These are phyloP conservation scores for Alternaria arbusti DNA, from an alignment of 2,329 filamentous ascomycete species.

Conservation along the genomic window DNA sequence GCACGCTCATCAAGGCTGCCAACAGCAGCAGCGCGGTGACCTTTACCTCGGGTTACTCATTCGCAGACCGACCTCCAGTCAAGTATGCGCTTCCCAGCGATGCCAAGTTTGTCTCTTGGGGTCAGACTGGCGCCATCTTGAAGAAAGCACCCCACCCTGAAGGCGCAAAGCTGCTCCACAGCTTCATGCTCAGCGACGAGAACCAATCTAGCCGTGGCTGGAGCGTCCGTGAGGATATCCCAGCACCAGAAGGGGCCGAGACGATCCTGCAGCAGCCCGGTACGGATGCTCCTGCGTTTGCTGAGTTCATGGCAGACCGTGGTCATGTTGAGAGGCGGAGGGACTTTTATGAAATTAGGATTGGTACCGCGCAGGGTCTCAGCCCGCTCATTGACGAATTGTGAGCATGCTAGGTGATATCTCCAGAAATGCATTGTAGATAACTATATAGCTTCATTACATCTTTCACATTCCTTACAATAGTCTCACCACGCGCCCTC, in stretches of 20 bases:
- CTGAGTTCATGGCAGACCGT: conserved; percentile 53
- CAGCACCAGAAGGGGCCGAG: conserved; percentile 34
- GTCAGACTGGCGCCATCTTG: conserved; percentile 58
- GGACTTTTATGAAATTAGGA: conserved; percentile 51
- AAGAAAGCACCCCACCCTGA: conserved; percentile 58
- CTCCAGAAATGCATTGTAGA: not conserved
- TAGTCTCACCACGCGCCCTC: conserved; percentile 24
- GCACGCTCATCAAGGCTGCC: conserved; percentile 38
- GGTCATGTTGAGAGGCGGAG: conserved; percentile 51
- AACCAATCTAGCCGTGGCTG: conserved; percentile 45
- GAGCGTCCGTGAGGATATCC: conserved; percentile 47
- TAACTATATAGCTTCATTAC: too few relatives aligned
- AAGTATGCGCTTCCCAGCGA: conserved; percentile 38
- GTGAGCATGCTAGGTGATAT: not conserved
- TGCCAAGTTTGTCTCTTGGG: conserved; percentile 56
- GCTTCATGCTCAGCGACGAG: conserved; percentile 54
- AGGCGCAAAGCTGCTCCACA: conserved; percentile 59
- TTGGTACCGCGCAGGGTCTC: conserved; percentile 54
- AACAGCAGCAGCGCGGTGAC: conserved; percentile 29
- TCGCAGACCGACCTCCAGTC: not conserved
- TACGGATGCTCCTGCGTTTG: conserved; percentile 51
- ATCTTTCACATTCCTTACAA: not conserved
- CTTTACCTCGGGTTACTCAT: conserved; percentile 19
- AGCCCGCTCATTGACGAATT: conserved; percentile 45
- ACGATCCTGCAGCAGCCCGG: conserved; percentile 37